These are phyloP conservation scores for Endocarpon pusillum DNA, from an alignment of 495 filamentous ascomycete species.

Conservation along the genomic window DNA sequence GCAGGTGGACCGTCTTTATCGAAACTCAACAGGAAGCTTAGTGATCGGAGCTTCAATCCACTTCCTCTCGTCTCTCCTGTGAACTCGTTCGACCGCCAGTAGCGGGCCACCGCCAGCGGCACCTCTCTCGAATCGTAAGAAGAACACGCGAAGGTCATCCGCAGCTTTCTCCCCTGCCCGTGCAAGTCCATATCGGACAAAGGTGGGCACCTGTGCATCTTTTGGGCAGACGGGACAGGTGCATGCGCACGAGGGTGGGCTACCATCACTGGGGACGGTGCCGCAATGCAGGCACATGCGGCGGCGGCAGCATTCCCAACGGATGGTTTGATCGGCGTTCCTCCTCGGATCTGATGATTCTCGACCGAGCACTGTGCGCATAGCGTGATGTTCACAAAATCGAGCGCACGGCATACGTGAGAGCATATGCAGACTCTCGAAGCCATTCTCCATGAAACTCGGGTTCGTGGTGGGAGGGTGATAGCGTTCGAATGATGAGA, in stretches of 20 bases:
- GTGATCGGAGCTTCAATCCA: not conserved
- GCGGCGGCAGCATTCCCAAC: not conserved
- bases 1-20: too few species aligned
- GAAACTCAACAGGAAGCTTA: not conserved
- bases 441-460: not conserved
- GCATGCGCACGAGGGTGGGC: not conserved
- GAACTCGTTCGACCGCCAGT: not conserved
- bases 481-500: not conserved
- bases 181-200: not conserved
- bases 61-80: not conserved
- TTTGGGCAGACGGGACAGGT: not conserved
- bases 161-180: not conserved
- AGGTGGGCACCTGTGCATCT: not conserved
- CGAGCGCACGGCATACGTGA: not conserved
- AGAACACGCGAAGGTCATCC: not conserved
- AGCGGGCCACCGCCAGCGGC: not conserved
- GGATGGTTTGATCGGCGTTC: not conserved
- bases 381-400: not conserved
- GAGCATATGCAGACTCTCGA: not conserved
- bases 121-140: not conserved
- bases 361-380: not conserved
- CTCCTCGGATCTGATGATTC: too few species aligned
- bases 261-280: not conserved
- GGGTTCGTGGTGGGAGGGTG: not conserved
- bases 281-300: not conserved